These are phyloP conservation scores for Smallanthus sonchifolius DNA, from an alignment of 129 eudicot genomes.

Conservation along the genomic window DNA sequence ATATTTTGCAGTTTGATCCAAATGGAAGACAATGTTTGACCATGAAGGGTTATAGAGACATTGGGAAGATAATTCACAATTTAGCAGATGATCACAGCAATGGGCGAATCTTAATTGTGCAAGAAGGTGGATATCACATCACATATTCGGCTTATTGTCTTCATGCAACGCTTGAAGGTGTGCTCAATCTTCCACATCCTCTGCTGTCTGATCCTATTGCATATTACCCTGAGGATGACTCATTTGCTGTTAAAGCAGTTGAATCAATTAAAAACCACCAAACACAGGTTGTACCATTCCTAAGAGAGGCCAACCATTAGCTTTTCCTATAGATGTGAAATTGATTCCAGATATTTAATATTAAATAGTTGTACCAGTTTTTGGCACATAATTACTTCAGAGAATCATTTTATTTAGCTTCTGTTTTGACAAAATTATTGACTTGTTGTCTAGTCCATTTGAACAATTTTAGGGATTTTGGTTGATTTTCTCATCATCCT, in stretches of 20 bases:
- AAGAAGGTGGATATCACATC: slow-evolving; percentile 98
- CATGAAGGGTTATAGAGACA: slow-evolving; percentile 81
- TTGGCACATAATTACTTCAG: neutral
- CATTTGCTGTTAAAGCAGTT: slow-evolving; percentile 38
- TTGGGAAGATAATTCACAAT: slow-evolving; percentile 50
- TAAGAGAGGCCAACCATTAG: slow-evolving; percentile 26
- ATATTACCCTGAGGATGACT: slow-evolving; percentile 88
- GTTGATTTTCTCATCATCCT: neutral
- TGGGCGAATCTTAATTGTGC: slow-evolving; percentile 75
- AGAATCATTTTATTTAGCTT: neutral
- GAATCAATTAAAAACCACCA: slow-evolving; percentile 52
- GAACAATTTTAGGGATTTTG: neutral
- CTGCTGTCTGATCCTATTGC: slow-evolving; percentile 74
- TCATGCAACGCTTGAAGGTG: slow-evolving; percentile 96
- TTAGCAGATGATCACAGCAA: slow-evolving; percentile 58
- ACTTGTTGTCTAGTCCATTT: neutral
- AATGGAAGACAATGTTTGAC: slow-evolving; percentile 96
- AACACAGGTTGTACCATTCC: slow-evolving; percentile 39
- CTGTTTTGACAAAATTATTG: neutral
- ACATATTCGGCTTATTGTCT: slow-evolving; percentile 96
- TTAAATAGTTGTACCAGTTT: neutral
- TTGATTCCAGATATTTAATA: neutral
- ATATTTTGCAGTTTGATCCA: slow-evolving; percentile 72
- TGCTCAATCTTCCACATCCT: slow-evolving; percentile 58
- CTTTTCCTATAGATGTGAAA: neutral